Conservation (phyloP, 805 yeast genomes). For the Wickerhamiella brachini region DNA sequence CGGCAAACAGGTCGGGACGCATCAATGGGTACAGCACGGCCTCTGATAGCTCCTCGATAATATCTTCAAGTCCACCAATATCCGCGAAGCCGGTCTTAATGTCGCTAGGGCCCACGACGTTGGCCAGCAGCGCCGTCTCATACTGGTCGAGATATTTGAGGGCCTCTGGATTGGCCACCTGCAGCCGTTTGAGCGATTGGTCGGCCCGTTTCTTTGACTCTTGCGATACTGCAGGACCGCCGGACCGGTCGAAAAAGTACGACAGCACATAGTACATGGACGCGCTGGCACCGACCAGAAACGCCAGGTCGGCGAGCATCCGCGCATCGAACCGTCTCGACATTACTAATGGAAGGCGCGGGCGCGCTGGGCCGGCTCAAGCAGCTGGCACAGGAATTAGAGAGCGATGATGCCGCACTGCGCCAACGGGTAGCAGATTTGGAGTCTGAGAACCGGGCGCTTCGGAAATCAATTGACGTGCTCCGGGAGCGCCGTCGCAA, state of each 20-base stretch:
- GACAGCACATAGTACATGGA: conserved; percentile 52
- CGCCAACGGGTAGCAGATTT: not conserved
- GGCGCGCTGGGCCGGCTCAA: not conserved
- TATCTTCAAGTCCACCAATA: conserved; percentile 76
- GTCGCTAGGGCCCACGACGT: conserved; percentile 74
- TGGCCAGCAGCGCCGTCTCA: conserved; percentile 62
- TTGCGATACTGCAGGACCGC: conserved; percentile 35
- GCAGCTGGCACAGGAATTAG: not conserved
- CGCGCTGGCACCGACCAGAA: conserved; percentile 49
- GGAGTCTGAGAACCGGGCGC: conserved; percentile 5
- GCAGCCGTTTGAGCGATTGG: conserved; percentile 43
- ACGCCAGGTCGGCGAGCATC: conserved; percentile 31
- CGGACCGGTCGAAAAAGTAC: conserved; percentile 27
- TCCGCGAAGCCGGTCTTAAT: conserved; percentile 64
- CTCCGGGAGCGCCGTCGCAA: not conserved
- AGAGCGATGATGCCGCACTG: not conserved
- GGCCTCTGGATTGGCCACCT: conserved; percentile 43
- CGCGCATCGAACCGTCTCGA: conserved; percentile 13
- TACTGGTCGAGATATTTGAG: conserved; percentile 48
- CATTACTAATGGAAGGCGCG: conserved; percentile 1
- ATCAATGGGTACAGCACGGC: conserved; percentile 79
- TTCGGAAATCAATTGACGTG: conserved; percentile 1
- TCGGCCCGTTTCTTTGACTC: conserved; percentile 50
- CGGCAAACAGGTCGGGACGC: conserved; percentile 33
- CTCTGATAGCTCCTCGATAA: conserved; percentile 76